Conservation (phyloP, 768 basidiomycete genomes). For the Tremella yokohamensis region DNA sequence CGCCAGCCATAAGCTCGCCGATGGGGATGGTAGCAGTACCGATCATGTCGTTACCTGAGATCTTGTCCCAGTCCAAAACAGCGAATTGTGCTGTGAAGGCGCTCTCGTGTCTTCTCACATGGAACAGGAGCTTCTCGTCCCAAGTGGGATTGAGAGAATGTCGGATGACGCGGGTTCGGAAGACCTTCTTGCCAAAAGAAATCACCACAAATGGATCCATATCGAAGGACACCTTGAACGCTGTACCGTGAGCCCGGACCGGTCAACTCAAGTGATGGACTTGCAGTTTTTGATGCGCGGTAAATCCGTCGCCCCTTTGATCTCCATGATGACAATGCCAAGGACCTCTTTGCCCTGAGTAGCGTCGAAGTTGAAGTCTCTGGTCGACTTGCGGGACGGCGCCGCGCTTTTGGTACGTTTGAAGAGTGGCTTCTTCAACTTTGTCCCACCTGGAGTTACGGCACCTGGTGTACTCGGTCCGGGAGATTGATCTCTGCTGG, state of each 20-base stretch:
- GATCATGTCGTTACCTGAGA: constrained; percentile 71
- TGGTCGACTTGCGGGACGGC: constrained; percentile 22
- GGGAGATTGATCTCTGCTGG: constrained; percentile 7
- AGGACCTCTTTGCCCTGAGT: constrained; percentile 73
- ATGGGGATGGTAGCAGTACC: constrained; percentile 74
- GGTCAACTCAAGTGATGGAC: constrained; percentile 45
- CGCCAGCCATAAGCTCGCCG: constrained; percentile 63
- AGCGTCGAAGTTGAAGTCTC: constrained; percentile 59
- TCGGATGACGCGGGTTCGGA: constrained; percentile 62
- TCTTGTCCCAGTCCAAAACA: constrained; percentile 94
- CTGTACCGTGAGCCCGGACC: constrained; percentile 18
- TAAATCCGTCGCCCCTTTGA: constrained; percentile 74
- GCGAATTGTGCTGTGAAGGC: constrained; percentile 72
- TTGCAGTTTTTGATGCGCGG: constrained; percentile 81
- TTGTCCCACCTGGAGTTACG: constrained; percentile 34
- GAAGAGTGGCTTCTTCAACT: constrained; percentile 20
- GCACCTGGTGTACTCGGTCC: constrained; percentile 15
- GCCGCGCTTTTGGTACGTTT: constrained; percentile 22
- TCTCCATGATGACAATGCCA: constrained; percentile 93
- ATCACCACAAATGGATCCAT: constrained; percentile 98
- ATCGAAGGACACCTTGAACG: constrained; percentile 56
- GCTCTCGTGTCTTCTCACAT: constrained; percentile 82
- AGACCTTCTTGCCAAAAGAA: constrained; percentile 95
- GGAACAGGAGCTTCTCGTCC: constrained; percentile 94
- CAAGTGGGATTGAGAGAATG: constrained; percentile 70